Base-by-base conservation (phyloP, 257 asterid species). In the Parsonsia alboflavescens region DNA sequence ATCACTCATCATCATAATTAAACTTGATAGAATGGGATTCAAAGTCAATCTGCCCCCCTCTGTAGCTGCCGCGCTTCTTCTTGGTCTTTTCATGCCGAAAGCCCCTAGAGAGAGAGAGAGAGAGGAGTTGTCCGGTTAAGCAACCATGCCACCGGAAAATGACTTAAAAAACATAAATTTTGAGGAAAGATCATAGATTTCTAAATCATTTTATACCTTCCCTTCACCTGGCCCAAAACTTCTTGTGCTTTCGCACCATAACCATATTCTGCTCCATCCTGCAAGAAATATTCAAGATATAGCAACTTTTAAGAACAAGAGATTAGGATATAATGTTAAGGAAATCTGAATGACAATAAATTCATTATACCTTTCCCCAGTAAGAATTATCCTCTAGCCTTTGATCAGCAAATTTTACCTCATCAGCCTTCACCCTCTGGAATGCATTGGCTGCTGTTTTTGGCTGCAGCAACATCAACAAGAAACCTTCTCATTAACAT, bases 211-310 rank as follows among this genome's bases (percentile, higher is more conserved):
- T 33, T 83, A 68, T 82, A 95, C 99, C 96, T 92, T 85, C 99
- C 98, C 82, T 77, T 88, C 80, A 95, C 99, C 82, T 90, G 97
- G 73, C 99, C 99, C 83, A 95, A 72, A 72, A 95, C 80, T 84
- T 90, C 99, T 82, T 95, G 97, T 57, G 98, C 98, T 88, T 92
- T 95, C 21, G 99, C 99, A 66, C 99, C 98, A 79, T 95, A 95
- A 70, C 99, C 99, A 81, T 3, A 77, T 16, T 95, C 98, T 36
- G 99, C 98, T 66, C 99, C 99, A 80, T 74, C 87, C 99, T 95
- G 88, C 79, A 85, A 73, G 49, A 63, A 54, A 24, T 7, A 21
- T 56, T 30, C 41, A 39, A 54, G 61, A 26, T 57, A 48, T 49
- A 64, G 0, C 68, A 48, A n/a, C 12, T 64, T 65, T 11, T 7